phyloP scores from a whole-genome alignment of 2,329 filamentous ascomycete genomes.

The Fusarium sp. region DNA sequence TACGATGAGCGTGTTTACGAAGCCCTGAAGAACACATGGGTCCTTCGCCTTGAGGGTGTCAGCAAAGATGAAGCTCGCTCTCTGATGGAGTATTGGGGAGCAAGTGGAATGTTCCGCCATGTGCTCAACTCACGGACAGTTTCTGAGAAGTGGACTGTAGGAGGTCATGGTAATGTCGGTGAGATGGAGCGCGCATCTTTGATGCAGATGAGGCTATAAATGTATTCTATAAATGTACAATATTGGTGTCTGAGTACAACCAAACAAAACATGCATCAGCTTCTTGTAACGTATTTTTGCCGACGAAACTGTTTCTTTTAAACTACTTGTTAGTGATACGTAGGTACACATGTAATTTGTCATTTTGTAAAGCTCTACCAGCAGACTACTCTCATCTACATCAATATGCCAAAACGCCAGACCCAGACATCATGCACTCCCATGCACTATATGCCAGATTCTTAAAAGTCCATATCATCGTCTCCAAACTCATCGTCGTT shows the following conservation, averaged over 20 bases:
- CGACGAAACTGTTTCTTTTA: neutral
- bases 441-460: slow-evolving; percentile 34
- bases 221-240: slow-evolving; percentile 51
- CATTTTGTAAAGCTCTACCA: slow-evolving; percentile 33
- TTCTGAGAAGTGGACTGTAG: slow-evolving; percentile 85
- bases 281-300: slow-evolving; percentile 2
- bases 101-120: slow-evolving; percentile 81
- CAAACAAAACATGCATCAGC: slow-evolving; percentile 27
- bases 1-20: slow-evolving; percentile 71
- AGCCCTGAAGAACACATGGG: slow-evolving; percentile 62
- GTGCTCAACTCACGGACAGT: slow-evolving; percentile 78
- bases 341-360: slow-evolving; percentile 4
- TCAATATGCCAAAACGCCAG: slow-evolving; percentile 52
- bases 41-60: slow-evolving; percentile 74
- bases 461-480: slow-evolving; percentile 62
- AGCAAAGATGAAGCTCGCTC: slow-evolving; percentile 80
- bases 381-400: slow-evolving; percentile 41
- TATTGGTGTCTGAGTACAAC: slow-evolving; percentile 44
- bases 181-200: slow-evolving; percentile 81
- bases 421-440: slow-evolving; percentile 39
- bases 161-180: slow-evolving; percentile 84
- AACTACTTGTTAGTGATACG: neutral
- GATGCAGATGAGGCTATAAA: slow-evolving; percentile 62
- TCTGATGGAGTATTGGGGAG: slow-evolving; percentile 94
- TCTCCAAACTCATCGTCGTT: slow-evolving; percentile 67